Percentiles rank a stretch among this genome's conserved stretches.
Evolutionary conservation across 1,284 basidiomycete genomes (phyloP).

Genomic region (Gomphus bonarii): DNA sequence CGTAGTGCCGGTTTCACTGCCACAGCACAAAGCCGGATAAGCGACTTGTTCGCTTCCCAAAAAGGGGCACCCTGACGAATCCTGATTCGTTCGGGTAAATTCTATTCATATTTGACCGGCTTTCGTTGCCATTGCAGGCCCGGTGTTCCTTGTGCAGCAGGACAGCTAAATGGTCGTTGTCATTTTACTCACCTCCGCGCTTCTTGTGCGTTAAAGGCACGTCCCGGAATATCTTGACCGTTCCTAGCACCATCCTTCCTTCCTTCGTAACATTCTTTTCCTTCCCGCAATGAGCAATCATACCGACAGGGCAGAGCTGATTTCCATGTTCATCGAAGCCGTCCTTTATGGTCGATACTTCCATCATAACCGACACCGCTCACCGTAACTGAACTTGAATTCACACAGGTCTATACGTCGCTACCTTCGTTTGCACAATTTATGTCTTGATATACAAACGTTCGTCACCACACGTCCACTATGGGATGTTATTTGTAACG

Average conservation of each 20-base stretch:
- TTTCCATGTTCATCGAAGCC: constrained; percentile 2
- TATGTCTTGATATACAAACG: constrained; percentile 4
- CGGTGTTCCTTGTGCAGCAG: too few species aligned
- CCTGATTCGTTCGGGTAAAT: too few species aligned
- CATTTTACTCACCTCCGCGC: too few species aligned
- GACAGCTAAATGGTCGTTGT: too few species aligned
- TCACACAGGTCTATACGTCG: neutral
- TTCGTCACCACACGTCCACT: neutral
- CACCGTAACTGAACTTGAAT: neutral
- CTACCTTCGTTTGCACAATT: neutral
- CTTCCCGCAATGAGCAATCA: neutral
- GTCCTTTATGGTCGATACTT: neutral
- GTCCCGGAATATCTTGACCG: too few species aligned
- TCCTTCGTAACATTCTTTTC: neutral
- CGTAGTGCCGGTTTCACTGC: too few species aligned
- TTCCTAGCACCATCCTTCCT: neutral
- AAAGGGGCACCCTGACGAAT: too few species aligned
- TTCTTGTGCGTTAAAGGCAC: too few species aligned
- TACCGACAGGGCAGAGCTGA: constrained; percentile 3
- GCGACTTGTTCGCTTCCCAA: too few species aligned
- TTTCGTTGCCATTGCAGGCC: too few species aligned
- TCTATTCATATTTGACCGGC: too few species aligned
- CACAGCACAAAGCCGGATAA: too few species aligned
- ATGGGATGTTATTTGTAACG: neutral
- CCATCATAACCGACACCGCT: neutral